Evolutionary conservation across 2,329 filamentous ascomycete genomes (phyloP).

Genomic region (Sarocladium oryzae): DNA sequence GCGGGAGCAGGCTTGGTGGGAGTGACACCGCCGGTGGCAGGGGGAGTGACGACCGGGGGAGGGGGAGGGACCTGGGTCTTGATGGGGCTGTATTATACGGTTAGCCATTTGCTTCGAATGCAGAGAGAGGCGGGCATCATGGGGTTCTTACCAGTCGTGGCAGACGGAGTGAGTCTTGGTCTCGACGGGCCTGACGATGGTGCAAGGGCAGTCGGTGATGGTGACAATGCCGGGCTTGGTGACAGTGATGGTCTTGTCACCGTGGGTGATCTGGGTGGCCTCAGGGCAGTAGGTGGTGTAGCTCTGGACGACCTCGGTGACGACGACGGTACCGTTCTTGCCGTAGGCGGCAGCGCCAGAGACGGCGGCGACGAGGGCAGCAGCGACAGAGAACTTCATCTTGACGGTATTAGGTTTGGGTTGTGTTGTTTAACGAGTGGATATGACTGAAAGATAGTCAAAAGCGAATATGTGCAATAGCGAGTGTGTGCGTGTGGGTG

Average conservation of each 20-base stretch:
- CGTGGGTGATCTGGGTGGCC: constrained; percentile 58
- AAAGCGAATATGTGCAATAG: constrained; percentile 29
- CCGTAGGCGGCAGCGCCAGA: constrained; percentile 40
- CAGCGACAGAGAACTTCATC: constrained; percentile 57
- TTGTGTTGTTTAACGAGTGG: constrained; percentile 44
- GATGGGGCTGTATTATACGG: constrained; percentile 7
- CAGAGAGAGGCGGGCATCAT: not conserved
- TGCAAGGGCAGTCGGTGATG: constrained; percentile 68
- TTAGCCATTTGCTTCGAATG: not conserved
- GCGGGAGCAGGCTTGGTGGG: constrained; percentile 22
- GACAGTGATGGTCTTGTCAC: constrained; percentile 62
- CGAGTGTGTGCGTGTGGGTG: constrained; percentile 44
- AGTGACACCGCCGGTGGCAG: constrained; percentile 20
- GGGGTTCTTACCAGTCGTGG: constrained; percentile 42
- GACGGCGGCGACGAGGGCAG: constrained; percentile 44
- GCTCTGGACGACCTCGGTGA: constrained; percentile 59
- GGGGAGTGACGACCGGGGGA: constrained; percentile 16
- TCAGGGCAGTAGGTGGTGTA: constrained; percentile 69
- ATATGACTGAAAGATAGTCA: constrained; percentile 51
- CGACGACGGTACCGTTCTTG: constrained; percentile 43
- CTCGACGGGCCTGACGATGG: constrained; percentile 52
- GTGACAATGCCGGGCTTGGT: constrained; percentile 62
- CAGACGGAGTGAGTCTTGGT: constrained; percentile 46
- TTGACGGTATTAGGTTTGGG: constrained; percentile 45
- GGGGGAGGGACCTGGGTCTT: not conserved